Base-by-base conservation (phyloP, 2,329 filamentous ascomycete genomes). In the Botrytis tulipae region DNA sequence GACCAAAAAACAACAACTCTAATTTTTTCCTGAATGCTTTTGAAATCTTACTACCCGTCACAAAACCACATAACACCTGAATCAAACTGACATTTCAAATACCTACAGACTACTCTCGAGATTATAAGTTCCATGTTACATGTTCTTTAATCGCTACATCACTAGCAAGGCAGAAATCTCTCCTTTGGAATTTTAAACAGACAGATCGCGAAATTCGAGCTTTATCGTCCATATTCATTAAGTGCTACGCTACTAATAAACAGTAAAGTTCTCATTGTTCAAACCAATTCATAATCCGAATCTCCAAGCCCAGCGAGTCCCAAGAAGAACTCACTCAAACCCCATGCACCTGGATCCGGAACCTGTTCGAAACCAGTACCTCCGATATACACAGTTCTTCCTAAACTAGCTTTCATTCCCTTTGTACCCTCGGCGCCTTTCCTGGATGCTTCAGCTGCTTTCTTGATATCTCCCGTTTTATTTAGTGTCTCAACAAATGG, bases 381-480 rank as follows among this genome's bases (percentile, higher is more conserved):
- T 75, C 92, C 93, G 69, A 97, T 89, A 81, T 97, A 97, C 18
- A 96, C 93, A 2, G 92, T 89, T 74, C 94, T 85, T 12, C 96
- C 96, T 59, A 99, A 85, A 78, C 91, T 96, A 60, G 96, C 93
- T 82, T 92, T 90, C 95, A 99, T 98, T 37, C 92, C 92, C 85
- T 95, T 97, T 32, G 96, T 98, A 44, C 89, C 89, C 76, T 95
- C 91, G 6, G 95, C 92, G 0, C 92, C 96, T 65, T 90, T 86
- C 76, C 88, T 88, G 0, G 94, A 91, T 2, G 93, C 94, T 78
- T 89, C 85, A 0, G 93, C 94, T 12, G 96, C 95, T 80, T 90
- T 86, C 76, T 89, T 87, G 32, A 96, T 82, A 80, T 93, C 88
- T 22, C 88, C 89, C 0, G 90, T 90, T 79, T 87, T 83, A 10